phyloP scores from a whole-genome alignment of 2,329 filamentous ascomycete genomes.

The Pseudopithomyces chartarum region DNA sequence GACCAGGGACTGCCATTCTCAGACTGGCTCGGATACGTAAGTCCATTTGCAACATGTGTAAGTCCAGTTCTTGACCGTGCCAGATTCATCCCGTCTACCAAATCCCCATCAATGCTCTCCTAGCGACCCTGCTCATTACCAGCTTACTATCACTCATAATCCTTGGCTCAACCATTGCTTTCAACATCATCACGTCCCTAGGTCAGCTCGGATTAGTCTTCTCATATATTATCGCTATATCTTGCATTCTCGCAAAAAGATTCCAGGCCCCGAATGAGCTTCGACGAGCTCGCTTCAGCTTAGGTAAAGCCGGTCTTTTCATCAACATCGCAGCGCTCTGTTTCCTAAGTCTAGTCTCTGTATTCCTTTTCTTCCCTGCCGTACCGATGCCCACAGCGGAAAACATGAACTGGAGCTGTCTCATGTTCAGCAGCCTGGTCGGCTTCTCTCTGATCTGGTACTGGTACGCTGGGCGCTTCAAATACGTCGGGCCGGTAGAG shows the following conservation, averaged over 20 bases:
- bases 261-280: constrained; percentile 46
- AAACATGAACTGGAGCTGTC: constrained; percentile 56
- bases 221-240: constrained; percentile 49
- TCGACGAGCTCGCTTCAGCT: constrained; percentile 51
- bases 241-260: constrained; percentile 53
- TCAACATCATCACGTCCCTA: constrained; percentile 32
- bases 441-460: constrained; percentile 52
- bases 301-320: constrained; percentile 52
- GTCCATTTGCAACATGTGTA: constrained; percentile 10
- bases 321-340: constrained; percentile 49
- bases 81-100: constrained; percentile 28
- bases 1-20: constrained; percentile 29
- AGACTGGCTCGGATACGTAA: constrained; percentile 13
- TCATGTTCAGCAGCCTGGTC: constrained; percentile 53
- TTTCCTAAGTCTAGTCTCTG: constrained; percentile 47
- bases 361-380: constrained; percentile 54
- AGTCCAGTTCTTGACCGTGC: constrained; percentile 3
- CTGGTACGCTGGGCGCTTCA: constrained; percentile 44
- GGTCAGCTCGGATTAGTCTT: constrained; percentile 28
- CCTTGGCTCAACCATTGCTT: constrained; percentile 49
- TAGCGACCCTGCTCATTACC: constrained; percentile 48
- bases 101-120: constrained; percentile 51
- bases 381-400: constrained; percentile 28
- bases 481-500: constrained; percentile 45
- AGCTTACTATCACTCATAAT: constrained; percentile 55